Evolutionary conservation across 2,329 filamentous ascomycete genomes (phyloP), one percentile per base, ranked within the genome.

Genomic region (Botrytis fragariae): DNA sequence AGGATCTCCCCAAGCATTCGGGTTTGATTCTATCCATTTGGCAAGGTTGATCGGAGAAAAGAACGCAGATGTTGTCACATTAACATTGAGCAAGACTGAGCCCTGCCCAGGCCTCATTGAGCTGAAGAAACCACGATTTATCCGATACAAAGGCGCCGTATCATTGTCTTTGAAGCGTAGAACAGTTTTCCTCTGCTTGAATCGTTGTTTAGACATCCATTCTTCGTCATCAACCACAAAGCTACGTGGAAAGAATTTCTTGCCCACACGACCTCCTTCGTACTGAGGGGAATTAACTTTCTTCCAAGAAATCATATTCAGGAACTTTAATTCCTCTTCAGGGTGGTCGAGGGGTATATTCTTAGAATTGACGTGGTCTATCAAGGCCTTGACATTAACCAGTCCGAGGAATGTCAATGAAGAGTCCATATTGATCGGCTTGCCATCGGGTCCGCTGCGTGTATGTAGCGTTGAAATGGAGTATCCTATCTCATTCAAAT

Each of bases 231-330:
- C 22, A 1, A 14, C 45, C 29, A 9, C 22, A 65, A 22, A 65
- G 14, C 22, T n/a, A 32, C 10, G 44, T 69, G 48, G 67, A 20
- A 39, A 74, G 73, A 65, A 76, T 14, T 74, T 76, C 2, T 76
- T 77, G 7, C 72, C 75, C 20, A 70, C 16, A 3, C 45, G 59
- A 45, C 74, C 73, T 22, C 63, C 63, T 16, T 37, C 12, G 10
- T 59, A 68, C 18, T 48, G n/a, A n/a, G 20, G 18, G 5, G 54
- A 32, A 25, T 63, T 67, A 6, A 75, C 73, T 3, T 60, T 59
- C 45, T 73, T 74, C 75, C 74, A 75, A 16, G 72, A 72, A n/a
- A 76, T 71, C 20, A 76, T 73, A 10, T 75, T 75, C 12, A 75
- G 64, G 29, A 60, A 51, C 8, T 72, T 73, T 4, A 74, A 25